Percentiles rank a stretch among this genome's conserved stretches.
Conservation (phyloP, 495 filamentous ascomycete species). For the Pyrenula massariospora region DNA sequence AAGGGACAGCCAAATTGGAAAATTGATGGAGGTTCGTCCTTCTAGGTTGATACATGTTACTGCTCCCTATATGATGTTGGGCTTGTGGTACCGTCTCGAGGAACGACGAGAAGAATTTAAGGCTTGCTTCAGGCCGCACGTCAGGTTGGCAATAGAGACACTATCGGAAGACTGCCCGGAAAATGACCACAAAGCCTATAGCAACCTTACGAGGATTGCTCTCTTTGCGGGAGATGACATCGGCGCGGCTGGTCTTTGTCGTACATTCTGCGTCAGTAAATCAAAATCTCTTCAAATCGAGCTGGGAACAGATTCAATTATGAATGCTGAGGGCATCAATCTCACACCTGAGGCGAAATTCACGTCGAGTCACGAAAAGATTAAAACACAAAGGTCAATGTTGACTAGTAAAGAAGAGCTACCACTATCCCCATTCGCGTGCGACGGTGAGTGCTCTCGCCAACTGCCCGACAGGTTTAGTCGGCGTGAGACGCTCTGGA, state of each 20-base stretch:
- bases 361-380: not conserved
- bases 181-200: not conserved
- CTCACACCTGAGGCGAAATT: not conserved
- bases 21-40: not conserved
- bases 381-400: not conserved
- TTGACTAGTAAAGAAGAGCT: not conserved
- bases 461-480: not conserved
- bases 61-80: not conserved
- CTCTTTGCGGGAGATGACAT: not conserved
- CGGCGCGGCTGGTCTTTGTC: not conserved
- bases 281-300: not conserved
- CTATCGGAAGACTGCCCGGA: conserved; percentile 19
- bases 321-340: not conserved
- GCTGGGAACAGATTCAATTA: not conserved
- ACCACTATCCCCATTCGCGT: not conserved
- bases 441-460: not conserved
- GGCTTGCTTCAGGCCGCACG: not conserved
- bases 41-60: not conserved
- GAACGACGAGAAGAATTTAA: not conserved
- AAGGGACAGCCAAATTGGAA: not conserved
- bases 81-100: not conserved
- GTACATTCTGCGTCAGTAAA: not conserved
- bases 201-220: not conserved
- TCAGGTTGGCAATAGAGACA: not conserved
- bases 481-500: not conserved